These are phyloP conservation scores for Tricholoma furcatifolium DNA, from an alignment of 768 basidiomycete genomes.

Conservation along the genomic window DNA sequence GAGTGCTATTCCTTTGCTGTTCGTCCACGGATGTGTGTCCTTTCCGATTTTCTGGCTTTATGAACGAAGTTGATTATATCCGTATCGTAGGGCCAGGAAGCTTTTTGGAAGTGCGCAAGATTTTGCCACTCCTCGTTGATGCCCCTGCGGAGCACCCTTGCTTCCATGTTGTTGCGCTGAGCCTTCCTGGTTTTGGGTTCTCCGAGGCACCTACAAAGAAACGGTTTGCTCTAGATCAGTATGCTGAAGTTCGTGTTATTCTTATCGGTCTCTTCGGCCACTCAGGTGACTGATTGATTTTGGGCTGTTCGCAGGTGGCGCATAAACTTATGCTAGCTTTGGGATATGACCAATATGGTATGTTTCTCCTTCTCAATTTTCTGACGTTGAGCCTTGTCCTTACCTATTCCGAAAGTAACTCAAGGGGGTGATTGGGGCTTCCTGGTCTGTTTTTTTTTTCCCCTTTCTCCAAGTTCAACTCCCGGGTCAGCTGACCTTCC, in stretches of 20 bases:
- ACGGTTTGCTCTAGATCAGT: conserved; percentile 50
- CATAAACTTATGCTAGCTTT: conserved; percentile 49
- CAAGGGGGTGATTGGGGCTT: conserved; percentile 51
- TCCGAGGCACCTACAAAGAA: conserved; percentile 53
- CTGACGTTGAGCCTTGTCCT: too few species aligned
- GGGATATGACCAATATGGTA: conserved; percentile 48
- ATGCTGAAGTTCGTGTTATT: conserved; percentile 38
- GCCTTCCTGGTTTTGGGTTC: conserved; percentile 63
- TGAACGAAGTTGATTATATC: not conserved
- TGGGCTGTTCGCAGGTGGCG: conserved; percentile 28
- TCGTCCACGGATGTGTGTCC: conserved; percentile 55
- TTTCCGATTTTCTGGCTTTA: not conserved
- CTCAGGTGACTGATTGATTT: not conserved
- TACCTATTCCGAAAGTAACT: conserved; percentile 30
- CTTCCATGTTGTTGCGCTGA: conserved; percentile 61
- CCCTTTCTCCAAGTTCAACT: not conserved
- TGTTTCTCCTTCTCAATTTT: not conserved
- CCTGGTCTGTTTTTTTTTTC: conserved; percentile 22
- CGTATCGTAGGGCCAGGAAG: conserved; percentile 53
- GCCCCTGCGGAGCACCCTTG: conserved; percentile 44
- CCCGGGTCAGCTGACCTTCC: not conserved
- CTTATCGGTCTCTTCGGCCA: conserved; percentile 14
- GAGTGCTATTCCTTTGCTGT: conserved; percentile 57
- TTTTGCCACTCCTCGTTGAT: conserved; percentile 50
- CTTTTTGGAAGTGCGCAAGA: conserved; percentile 55